phyloP scores from a whole-genome alignment of 2,329 filamentous ascomycete species.

The Hymenoscyphus fraxineus region DNA sequence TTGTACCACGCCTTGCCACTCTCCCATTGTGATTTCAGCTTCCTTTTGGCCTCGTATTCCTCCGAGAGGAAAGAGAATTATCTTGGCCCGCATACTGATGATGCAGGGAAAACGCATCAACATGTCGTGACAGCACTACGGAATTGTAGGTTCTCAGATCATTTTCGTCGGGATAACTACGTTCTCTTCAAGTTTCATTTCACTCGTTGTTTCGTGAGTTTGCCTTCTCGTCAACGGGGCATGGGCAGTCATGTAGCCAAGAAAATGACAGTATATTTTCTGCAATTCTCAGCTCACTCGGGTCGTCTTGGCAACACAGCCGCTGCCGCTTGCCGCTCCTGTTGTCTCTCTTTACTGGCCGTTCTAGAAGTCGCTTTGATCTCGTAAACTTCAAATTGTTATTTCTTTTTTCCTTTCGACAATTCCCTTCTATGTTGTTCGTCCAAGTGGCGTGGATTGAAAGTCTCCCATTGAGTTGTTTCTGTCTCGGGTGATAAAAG shows the following conservation, averaged over 20 bases:
- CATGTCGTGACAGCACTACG: not conserved
- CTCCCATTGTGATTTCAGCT: not conserved
- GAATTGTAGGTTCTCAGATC: not conserved
- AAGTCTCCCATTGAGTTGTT: not conserved
- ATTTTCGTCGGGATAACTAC: not conserved
- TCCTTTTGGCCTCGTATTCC: not conserved
- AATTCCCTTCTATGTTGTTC: not conserved
- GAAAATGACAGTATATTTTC: not conserved
- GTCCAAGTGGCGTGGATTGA: conserved; percentile 1
- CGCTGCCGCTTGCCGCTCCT: not conserved
- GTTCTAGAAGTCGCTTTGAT: not conserved
- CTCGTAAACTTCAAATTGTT: not conserved
- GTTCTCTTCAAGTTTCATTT: not conserved
- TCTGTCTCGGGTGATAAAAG: not conserved
- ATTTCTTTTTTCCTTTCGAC: not conserved
- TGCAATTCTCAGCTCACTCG: not conserved
- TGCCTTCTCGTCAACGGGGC: not conserved
- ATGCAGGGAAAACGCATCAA: not conserved
- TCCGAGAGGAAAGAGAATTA: not conserved
- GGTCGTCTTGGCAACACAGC: not conserved
- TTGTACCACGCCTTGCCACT: not conserved
- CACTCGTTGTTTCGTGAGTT: not conserved
- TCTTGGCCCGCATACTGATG: conserved; percentile 1
- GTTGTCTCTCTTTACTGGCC: not conserved
- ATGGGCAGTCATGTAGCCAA: not conserved